Evolutionary conservation across 2,329 filamentous ascomycete genomes (phyloP).

Genomic region (Fusarium begoniae): DNA sequence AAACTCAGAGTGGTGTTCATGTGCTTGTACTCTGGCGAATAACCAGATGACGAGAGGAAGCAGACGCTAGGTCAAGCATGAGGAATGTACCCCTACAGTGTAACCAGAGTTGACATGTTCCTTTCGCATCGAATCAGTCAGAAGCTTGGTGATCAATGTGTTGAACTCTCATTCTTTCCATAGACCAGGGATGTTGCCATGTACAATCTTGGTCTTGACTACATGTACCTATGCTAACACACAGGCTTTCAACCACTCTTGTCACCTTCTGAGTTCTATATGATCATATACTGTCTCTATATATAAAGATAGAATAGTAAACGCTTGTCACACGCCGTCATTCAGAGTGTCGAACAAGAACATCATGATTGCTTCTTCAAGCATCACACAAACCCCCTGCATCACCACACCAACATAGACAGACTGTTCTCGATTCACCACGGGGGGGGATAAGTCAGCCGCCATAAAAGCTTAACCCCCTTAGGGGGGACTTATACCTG

Average conservation of each 20-base stretch:
- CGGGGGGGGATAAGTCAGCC: background rate
- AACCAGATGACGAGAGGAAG: background rate
- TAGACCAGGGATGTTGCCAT: background rate
- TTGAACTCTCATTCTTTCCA: background rate
- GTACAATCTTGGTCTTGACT: background rate
- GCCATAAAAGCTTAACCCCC: slow-evolving; percentile 1
- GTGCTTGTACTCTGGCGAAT: background rate
- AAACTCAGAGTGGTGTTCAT: background rate
- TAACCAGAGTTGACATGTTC: background rate
- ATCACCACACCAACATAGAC: background rate
- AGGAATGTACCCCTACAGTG: background rate
- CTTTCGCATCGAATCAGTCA: background rate
- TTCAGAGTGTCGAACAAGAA: background rate
- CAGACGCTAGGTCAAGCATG: background rate
- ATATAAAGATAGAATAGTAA: background rate
- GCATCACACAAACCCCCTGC: background rate
- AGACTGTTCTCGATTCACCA: background rate
- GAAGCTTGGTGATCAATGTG: background rate
- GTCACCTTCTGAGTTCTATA: no score
- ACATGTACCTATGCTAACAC: background rate
- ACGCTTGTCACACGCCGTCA: background rate
- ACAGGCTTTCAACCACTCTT: background rate
- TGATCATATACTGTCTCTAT: background rate
- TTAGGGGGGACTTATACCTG: no score
- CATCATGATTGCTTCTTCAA: background rate